Evolutionary conservation across 1,284 basidiomycete species (phyloP).

Genomic region (Thelephora terrestris): DNA sequence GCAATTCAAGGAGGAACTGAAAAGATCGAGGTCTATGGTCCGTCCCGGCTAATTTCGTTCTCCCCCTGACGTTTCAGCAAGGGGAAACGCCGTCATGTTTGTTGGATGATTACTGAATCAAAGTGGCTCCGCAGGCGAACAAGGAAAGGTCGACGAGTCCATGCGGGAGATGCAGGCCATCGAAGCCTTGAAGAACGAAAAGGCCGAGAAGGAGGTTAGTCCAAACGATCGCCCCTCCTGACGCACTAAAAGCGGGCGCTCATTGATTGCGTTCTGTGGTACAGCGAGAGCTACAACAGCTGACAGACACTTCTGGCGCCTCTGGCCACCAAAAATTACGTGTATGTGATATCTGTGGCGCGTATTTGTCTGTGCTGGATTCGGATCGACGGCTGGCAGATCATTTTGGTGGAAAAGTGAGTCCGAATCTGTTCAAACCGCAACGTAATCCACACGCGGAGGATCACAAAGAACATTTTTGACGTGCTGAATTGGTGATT

Average conservation of each 20-base stretch:
- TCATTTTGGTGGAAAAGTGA: conserved; percentile 98
- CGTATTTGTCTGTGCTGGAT: conserved; percentile 95
- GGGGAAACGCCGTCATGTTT: too few relatives aligned
- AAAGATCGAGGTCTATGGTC: conserved; percentile 92
- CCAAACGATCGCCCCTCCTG: conserved; percentile 3
- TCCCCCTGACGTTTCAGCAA: too few relatives aligned
- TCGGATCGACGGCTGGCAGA: conserved; percentile 98
- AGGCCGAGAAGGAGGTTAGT: conserved; percentile 87
- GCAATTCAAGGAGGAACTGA: conserved; percentile 97
- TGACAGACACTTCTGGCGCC: conserved; percentile 97
- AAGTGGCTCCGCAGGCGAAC: conserved; percentile 53
- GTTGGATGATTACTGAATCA: too few relatives aligned
- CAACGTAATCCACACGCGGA: too few relatives aligned
- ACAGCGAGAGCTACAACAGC: conserved; percentile 86
- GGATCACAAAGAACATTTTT: background rate
- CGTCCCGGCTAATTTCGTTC: too few relatives aligned
- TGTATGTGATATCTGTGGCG: conserved; percentile 99
- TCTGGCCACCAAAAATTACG: conserved; percentile 98
- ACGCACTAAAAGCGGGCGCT: background rate
- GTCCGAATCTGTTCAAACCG: conserved; percentile 14
- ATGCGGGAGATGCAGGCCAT: conserved; percentile 97
- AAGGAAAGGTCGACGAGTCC: conserved; percentile 97
- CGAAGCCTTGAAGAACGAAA: conserved; percentile 94
- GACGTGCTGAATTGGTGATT: conserved; percentile 4
- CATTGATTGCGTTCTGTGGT: conserved; percentile 3